Evolutionary conservation across 2,329 filamentous ascomycete genomes (phyloP).

Genomic region (Diaporthe eres): DNA sequence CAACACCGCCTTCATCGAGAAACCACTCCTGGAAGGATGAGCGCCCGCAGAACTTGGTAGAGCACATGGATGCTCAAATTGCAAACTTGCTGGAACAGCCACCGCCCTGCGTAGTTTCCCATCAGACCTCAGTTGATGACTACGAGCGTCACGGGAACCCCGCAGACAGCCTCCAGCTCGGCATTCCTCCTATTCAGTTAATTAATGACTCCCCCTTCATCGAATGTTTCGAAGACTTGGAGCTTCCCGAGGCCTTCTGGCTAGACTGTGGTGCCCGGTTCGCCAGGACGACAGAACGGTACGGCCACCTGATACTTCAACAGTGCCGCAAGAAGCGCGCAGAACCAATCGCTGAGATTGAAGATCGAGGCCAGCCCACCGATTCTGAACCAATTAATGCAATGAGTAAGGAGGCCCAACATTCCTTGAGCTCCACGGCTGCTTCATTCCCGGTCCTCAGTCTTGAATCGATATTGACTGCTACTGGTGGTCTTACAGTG

Average conservation of each 20-base stretch:
- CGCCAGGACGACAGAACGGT: constrained; percentile 88
- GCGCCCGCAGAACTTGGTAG: no score
- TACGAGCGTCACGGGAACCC: not conserved
- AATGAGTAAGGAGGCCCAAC: not conserved
- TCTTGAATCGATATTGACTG: not conserved
- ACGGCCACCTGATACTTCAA: constrained; percentile 87
- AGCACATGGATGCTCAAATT: no score
- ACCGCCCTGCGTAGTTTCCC: not conserved
- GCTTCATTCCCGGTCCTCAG: not conserved
- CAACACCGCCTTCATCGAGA: constrained; percentile 10
- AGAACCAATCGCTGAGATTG: not conserved
- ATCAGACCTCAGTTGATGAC: constrained; percentile 1
- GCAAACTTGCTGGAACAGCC: not conserved
- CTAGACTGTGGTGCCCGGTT: constrained; percentile 66
- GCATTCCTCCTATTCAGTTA: not conserved
- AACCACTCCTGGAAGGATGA: not conserved
- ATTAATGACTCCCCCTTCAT: no score
- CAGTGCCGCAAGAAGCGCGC: constrained; percentile 71
- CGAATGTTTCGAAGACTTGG: no score
- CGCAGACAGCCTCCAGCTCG: not conserved
- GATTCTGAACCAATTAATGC: not conserved
- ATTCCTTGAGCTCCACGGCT: not conserved
- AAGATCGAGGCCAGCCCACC: not conserved
- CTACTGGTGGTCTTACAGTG: not conserved
- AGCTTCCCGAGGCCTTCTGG: no score